These are phyloP conservation scores for Vinca minor DNA, from an alignment of 257 asterid species.

Conservation along the genomic window DNA sequence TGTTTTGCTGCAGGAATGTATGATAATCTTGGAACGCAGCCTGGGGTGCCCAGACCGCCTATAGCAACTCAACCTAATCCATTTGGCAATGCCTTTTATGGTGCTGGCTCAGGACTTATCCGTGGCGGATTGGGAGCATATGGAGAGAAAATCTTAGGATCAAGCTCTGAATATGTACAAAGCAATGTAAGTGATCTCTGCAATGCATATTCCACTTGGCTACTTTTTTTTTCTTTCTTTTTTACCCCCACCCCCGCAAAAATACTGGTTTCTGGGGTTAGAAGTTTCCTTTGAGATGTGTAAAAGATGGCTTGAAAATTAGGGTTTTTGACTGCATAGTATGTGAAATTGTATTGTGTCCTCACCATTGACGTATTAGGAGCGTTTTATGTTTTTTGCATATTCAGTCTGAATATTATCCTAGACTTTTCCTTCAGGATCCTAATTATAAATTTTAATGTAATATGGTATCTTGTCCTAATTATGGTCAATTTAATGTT, in stretches of 20 bases:
- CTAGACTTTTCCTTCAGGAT: too few species aligned
- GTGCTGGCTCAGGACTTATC: constrained; percentile 31
- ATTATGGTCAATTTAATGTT: not conserved
- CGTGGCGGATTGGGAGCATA: constrained; percentile 35
- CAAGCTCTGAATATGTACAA: constrained; percentile 33
- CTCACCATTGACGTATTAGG: too few species aligned
- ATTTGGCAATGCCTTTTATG: constrained; percentile 27
- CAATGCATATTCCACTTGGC: not conserved
- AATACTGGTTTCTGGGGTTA: too few species aligned
- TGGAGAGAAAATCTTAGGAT: constrained; percentile 28
- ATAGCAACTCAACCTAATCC: constrained; percentile 21
- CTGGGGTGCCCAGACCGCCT: constrained; percentile 24
- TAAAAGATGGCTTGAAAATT: not conserved
- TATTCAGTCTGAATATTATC: too few species aligned
- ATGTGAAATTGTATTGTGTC: not conserved
- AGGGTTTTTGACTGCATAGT: not conserved
- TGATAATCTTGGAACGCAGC: constrained; percentile 25
- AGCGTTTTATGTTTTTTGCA: too few species aligned
- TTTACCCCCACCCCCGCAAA: too few species aligned
- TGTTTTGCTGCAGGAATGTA: constrained; percentile 23
- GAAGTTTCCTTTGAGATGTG: not conserved
- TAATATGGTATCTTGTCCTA: not conserved
- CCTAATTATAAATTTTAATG: too few species aligned
- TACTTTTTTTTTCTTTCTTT: too few species aligned
- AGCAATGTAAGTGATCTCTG: constrained; percentile 26